Base-by-base conservation (phyloP, 2,329 filamentous ascomycete genomes). In the Chaetomium olivaceum region DNA sequence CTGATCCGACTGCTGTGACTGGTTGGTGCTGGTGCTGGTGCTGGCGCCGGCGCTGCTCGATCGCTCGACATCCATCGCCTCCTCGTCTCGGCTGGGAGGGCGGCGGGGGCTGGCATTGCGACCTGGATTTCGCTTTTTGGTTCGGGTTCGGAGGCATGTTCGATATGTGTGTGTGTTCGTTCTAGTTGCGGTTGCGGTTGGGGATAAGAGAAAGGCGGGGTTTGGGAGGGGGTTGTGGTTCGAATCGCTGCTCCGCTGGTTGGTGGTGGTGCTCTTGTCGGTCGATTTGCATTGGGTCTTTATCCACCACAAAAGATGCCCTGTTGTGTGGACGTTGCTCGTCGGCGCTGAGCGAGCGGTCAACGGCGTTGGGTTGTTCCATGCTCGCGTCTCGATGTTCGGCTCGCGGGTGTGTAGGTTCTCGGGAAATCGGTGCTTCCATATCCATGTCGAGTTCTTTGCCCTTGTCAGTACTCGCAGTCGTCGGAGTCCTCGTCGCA, bases 401-500 rank as follows among this genome's bases (percentile, higher is more conserved):
- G 19, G 33, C 19, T 11, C 61, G 62, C 12, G 63, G 48, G 11
- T 64, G 61, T 9, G 54, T 46, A 14, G 43, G 29, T n/a, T 67
- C 68, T 0, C 50, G 65, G 9, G 51, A 64, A 25, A 52, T 57
- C n/a, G n/a, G 56, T 14, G 29, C 55, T 7, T 68, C 67, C 3
- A 60, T 19, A 12, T 68, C 70, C 2, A 63, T 33, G 19, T 71
- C 71, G 4, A 64, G 58, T 19, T 71, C 71, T 29, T 71, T 73
- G 5, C 69, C 70, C 62, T 71, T 73, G 2, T 72, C 73, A 2
- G 72, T 73, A 43, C 66, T 68, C 23, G 73, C 67, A 1, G 71
- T 75, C 5, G 74, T 71, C 11, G 73, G 70, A n/a, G 73, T 73
- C 56, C 65, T 72, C 1, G 70, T 67, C 8, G 62, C 56, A 14